Evolutionary conservation across 208 protist genomes (phyloP), one percentile per base, ranked within the genome.

Genomic region (Vickermania ingenoplastis): DNA sequence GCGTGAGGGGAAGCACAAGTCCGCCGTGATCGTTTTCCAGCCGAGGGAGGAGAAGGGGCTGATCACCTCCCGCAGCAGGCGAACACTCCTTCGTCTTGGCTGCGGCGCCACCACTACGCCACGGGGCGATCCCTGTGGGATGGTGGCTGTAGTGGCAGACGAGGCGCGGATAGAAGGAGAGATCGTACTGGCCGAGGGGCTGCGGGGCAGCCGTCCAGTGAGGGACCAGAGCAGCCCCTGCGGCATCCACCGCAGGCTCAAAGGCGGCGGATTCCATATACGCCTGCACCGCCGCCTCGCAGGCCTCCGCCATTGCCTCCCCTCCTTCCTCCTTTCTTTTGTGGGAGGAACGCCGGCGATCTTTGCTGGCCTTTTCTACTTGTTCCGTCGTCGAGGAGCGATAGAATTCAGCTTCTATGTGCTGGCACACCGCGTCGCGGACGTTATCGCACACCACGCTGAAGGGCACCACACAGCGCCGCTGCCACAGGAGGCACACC

Each of bases 401-500:
- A n/a, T n/a, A n/a, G n/a, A n/a, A n/a, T n/a, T n/a, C n/a, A n/a
- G n/a, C n/a, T n/a, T n/a, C n/a, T n/a, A n/a, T n/a, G n/a, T n/a
- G n/a, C n/a, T n/a, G 36, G 36, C 36, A 45, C 59, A 81, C 26
- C 30, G 36, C 41, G 7, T 66, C 49, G 11, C 76, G 75, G 48
- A 86, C 73, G 57, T 45, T 45, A n/a, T 92, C 75, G 53, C 61
- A 69, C 4, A 89, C 31, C 3, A 92, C 26, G 2, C 66, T 63
- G 28, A 73, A 71, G 2, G 71, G 76, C 13, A 85, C 57, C 14
- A 22, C 25, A 29, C 77, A 67, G 21, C 21, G 53, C 4, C 70
- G 67, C 65, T 92, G 85, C 85, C 85, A 92, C 29, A 92, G 48
- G 30, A 92, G 45, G 59, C 78, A 84, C 51, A 71, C 73, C 4